Evolutionary conservation across 2,329 filamentous ascomycete genomes (phyloP).

Genomic region (Diaporthe longicolla): DNA sequence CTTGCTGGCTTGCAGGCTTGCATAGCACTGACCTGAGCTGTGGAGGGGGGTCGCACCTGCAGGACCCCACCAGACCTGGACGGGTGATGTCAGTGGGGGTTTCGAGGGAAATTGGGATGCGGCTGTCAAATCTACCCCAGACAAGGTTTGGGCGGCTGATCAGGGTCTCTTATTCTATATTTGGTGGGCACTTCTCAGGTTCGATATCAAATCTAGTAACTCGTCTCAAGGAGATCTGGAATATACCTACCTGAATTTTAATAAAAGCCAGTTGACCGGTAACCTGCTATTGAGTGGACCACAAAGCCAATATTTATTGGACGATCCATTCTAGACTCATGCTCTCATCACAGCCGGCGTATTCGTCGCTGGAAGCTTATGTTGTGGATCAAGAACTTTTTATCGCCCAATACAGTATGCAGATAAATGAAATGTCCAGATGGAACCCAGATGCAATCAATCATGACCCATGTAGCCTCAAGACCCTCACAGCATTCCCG

Average conservation of each 20-base stretch:
- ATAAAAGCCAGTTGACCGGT: neutral
- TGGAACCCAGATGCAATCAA: neutral
- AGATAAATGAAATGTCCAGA: neutral
- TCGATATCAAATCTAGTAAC: neutral
- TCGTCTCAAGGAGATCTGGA: neutral
- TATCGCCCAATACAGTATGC: neutral
- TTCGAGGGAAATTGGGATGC: conserved; percentile 16
- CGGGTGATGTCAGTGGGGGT: conserved; percentile 38
- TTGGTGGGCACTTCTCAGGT: neutral
- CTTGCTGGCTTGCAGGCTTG: neutral
- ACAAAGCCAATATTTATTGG: conserved; percentile 11
- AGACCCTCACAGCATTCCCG: conserved; percentile 48
- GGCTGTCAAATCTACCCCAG: conserved; percentile 34
- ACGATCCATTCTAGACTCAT: conserved; percentile 3
- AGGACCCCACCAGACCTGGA: conserved; percentile 18
- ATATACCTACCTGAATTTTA: neutral
- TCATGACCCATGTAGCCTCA: conserved; percentile 47
- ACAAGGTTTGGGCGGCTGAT: conserved; percentile 30
- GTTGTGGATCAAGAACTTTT: conserved; percentile 4
- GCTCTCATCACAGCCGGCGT: neutral
- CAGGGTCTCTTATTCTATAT: conserved; percentile 26
- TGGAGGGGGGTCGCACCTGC: conserved; percentile 32
- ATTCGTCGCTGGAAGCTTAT: conserved; percentile 20
- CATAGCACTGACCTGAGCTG: conserved; percentile 18
- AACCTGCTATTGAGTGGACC: neutral